Evolutionary conservation across 164 flowering plant genomes (phyloP), one percentile per base, ranked within the genome.

Genomic region (Pachysandra terminalis): DNA sequence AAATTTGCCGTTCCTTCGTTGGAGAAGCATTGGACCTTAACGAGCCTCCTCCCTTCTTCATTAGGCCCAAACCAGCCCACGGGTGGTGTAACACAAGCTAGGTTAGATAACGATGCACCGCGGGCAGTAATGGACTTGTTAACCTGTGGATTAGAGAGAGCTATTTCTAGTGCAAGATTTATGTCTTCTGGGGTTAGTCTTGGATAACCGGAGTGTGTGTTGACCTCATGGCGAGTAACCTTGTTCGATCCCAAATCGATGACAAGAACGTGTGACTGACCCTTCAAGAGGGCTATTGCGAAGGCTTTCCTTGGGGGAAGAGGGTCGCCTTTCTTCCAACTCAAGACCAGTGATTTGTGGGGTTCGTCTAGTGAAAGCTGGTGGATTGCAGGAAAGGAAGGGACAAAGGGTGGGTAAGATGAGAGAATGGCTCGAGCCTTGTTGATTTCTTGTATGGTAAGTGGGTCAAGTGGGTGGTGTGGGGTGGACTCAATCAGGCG

Each of bases 381-480:
- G 66, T 87, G 85, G 21, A 86, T 71, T 9, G 81, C 15, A 13
- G 81, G 79, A 41, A 54, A 73, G 16, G 69, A 19, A 10, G 65
- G 1, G 19, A 19, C 5, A 67, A 82, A 78, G 10, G 82, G 84
- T 7, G 67, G 56, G 66, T 75, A 59, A 9, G 82, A 59, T 1
- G 74, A 68, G 68, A 85, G 69, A 61, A 82, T 68, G 65, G 80
- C 13, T 14, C 79, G 74, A 5, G 75, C 85, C 37, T 27, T 48
- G 67, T 66, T 73, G 64, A 86, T 77, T 77, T 89, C 91, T 27
- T 64, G 73, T 12, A 81, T 16, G 32, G 88, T 87, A 9, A 89
- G 84, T 6, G 91, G 90, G 73, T 89, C 94, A 0, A 89, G 80
- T 3, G 88, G 90, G 77, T 89, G 94, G 65, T 37, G 66, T 12